Percentiles rank a stretch among this genome's conserved stretches.
These are phyloP conservation scores for Trypanosoma congolense DNA, from an alignment of 208 protist species.

Conservation along the genomic window DNA sequence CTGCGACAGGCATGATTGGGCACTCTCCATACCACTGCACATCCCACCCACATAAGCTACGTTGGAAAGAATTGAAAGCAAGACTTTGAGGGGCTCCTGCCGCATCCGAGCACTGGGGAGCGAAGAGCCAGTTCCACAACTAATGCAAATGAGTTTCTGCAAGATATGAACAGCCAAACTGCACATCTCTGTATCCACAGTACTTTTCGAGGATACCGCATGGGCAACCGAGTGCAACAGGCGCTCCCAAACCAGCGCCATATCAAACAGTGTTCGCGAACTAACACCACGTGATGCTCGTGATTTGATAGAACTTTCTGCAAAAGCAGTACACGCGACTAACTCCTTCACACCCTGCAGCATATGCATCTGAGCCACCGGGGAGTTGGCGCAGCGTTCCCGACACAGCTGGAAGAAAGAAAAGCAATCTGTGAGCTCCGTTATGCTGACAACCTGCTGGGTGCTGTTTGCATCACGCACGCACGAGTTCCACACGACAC, in stretches of 20 bases:
- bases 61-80: conserved; percentile 61
- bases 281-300: conserved; percentile 5
- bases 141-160: conserved; percentile 56
- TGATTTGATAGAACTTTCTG: not conserved
- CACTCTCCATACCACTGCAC: conserved; percentile 66
- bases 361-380: conserved; percentile 59
- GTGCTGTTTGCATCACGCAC: conserved; percentile 1
- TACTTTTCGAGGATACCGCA: conserved; percentile 45
- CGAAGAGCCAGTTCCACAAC: conserved; percentile 25
- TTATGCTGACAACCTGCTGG: conserved; percentile 23
- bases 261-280: conserved; percentile 24
- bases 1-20: conserved; percentile 71
- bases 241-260: conserved; percentile 58
- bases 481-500: conserved; percentile 44
- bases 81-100: conserved; percentile 27
- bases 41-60: conserved; percentile 71
- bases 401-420: conserved; percentile 49
- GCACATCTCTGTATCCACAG: conserved; percentile 46
- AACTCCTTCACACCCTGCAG: conserved; percentile 77
- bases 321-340: conserved; percentile 44
- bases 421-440: conserved; percentile 44
- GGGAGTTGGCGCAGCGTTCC: conserved; percentile 19
- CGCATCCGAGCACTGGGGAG: conserved; percentile 23
- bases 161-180: conserved; percentile 72
- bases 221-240: conserved; percentile 59